phyloP scores from a whole-genome alignment of 129 eudicot species.

The Saussurea involucrata region DNA sequence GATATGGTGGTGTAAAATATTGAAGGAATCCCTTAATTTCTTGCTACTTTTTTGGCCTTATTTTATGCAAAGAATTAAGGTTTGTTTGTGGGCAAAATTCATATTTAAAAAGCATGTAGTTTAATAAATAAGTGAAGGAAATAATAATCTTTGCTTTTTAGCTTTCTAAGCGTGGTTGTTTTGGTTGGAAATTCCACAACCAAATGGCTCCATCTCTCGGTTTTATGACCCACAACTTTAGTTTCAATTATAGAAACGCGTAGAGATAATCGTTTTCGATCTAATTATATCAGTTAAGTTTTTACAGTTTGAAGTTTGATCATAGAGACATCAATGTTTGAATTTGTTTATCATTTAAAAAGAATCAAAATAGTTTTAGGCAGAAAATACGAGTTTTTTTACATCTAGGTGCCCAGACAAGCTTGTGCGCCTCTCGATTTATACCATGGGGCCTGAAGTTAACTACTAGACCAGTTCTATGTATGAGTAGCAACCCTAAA shows the following conservation, averaged over 20 bases:
- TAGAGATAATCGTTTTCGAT: not conserved
- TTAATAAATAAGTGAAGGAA: constrained; percentile 20
- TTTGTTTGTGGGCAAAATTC: constrained; percentile 19
- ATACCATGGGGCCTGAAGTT: not conserved
- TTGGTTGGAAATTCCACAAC: constrained; percentile 75
- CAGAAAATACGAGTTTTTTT: not conserved
- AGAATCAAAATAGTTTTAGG: not conserved
- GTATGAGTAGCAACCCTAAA: not conserved
- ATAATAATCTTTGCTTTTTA: constrained; percentile 21
- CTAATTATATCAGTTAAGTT: not conserved
- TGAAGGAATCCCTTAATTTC: constrained; percentile 18
- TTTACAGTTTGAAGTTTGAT: not conserved
- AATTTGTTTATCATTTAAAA: not conserved
- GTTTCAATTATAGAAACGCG: not conserved
- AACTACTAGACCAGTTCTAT: not conserved
- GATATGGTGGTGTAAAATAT: constrained; percentile 6
- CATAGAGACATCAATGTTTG: not conserved
- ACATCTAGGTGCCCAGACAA: not conserved
- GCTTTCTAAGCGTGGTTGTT: constrained; percentile 64
- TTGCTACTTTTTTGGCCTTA: constrained; percentile 25
- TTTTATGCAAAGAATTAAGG: constrained; percentile 15
- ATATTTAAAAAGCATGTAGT: constrained; percentile 11
- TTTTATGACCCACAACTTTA: constrained; percentile 32
- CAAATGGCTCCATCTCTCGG: constrained; percentile 46
- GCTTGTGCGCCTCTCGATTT: not conserved